Evolutionary conservation across 176 grass and related monocot genomes (phyloP), one percentile per base, ranked within the genome.

Genomic region (Musa itinerans): DNA sequence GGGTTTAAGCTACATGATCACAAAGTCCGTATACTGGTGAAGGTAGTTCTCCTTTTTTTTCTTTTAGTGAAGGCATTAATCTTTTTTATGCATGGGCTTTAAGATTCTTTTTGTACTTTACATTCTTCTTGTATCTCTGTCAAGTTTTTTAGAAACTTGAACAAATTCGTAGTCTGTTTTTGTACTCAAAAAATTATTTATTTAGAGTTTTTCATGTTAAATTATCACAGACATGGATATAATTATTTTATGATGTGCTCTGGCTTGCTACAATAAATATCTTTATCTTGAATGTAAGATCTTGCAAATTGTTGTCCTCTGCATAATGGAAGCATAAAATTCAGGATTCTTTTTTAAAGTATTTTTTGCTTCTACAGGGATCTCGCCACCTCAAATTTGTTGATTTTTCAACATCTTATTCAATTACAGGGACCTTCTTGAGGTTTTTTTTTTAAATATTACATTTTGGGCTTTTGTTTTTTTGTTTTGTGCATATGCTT

Each of bases 1-100:
- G 77, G 77, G 51, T 79, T 79, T 53, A 79, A 79, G 53, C 77
- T 79, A 20, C 77, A 79, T 71, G 77, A 79, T 79, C 52, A 79
- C 22, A 79, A 79, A 79, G 66, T 70, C 53, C 52, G 66, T 49
- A 79, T 79, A 22, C 53, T 79, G 24, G 53, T 79, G 58, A 79
- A 79, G 77, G 77, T 79, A 70, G 22, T 69, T 21, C 24, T 49
- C 5, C 20, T 48, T 8, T 56, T 52, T 21, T 68, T 69, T 54
- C 23, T 51, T 4, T 65, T 6, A 26, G 13, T 21, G 57, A 61
- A 61, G n/a, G 15, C 17, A 61, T n/a, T 61, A n/a, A n/a, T 2
- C 15, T 19, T 61, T 8, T 61, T n/a, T 61, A 15, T 21, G 13
- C 57, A 61, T 61, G 57, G 3, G 57, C 57, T 61, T n/a, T 15